Base-by-base conservation (phyloP, 352 stramenopile species). In the Phytopythium oedochilum region DNA sequence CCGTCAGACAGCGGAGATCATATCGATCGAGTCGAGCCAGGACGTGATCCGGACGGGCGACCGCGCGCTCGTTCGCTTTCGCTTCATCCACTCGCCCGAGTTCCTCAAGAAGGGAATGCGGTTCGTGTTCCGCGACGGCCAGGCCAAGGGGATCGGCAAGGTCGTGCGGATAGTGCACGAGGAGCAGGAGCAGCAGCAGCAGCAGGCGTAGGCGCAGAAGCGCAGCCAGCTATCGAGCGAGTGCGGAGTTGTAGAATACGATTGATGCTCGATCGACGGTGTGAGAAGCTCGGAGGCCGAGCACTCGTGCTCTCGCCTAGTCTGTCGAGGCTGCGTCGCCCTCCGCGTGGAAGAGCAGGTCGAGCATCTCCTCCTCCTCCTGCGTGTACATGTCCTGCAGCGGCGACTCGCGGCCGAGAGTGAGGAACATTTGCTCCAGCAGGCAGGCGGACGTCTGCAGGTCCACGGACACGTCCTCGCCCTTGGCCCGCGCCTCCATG, bases 101-200 rank as follows among this genome's bases (percentile, higher is more conserved):
- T 99, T 98, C 70, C 70, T 99, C 56, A 94, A 97, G 52, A 88
- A 95, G 25, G 97, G 97, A 46, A 98, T 95, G 83, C 83, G 85
- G 56, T 98, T 99, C 71, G 83, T 99, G 32, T 99, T 99, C 59
- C 91, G 97, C 48, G 97, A 99, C 69, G 97, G 97, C 3, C 88
- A 97, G 58, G 96, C 97, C 26, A 98, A 98, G 69, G 96, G 97
- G 57, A 98, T 99, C 43, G 96, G 96, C 34, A 98, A 97, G 64
- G 78, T 97, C 14, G 73, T 90, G 28, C 74, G 78, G 39, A 86
- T 94, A 80, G 51, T 94, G 28, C 70, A 64, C 22, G 53, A 50
- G 20, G 61, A 75, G 26, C 35, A 59, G 46, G 32, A 66, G 47
- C 42, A 56, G 54, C 50, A 49, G 48, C 17, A 43, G n/a, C 17